These are phyloP conservation scores for Elongisporangium prolatum DNA, from an alignment of 352 stramenopile genomes.

Conservation along the genomic window DNA sequence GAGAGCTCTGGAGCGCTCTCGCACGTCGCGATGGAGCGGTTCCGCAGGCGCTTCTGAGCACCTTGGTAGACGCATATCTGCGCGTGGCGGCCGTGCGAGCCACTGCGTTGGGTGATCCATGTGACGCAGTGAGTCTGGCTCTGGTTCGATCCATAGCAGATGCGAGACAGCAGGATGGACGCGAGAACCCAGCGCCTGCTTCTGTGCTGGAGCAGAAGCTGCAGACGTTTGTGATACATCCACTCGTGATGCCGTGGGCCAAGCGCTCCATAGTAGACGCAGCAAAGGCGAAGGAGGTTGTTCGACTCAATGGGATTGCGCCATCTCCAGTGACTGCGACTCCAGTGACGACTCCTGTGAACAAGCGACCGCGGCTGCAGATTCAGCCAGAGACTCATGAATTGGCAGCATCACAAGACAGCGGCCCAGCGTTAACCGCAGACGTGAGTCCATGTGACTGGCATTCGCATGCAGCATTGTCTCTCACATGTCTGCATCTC, in stretches of 20 bases:
- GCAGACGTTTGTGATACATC: neutral
- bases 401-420: neutral
- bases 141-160: constrained; percentile 7
- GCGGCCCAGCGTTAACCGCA: neutral
- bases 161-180: constrained; percentile 8
- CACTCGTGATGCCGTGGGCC: neutral
- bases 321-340: neutral
- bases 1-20: constrained; percentile 58
- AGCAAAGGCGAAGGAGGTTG: neutral
- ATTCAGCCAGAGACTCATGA: neutral
- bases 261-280: neutral
- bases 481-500: neutral
- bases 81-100: constrained; percentile 5
- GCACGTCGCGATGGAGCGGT: constrained; percentile 7
- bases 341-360: constrained; percentile 12
- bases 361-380: neutral
- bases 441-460: neutral
- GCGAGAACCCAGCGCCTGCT: neutral
- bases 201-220: neutral
- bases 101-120: constrained; percentile 3
- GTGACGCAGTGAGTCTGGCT: constrained; percentile 21
- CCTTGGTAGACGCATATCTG: constrained; percentile 21
- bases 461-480: neutral
- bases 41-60: constrained; percentile 4
- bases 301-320: neutral